phyloP scores from a whole-genome alignment of 2,329 filamentous ascomycete species.

The Monilinia aucupariae region DNA sequence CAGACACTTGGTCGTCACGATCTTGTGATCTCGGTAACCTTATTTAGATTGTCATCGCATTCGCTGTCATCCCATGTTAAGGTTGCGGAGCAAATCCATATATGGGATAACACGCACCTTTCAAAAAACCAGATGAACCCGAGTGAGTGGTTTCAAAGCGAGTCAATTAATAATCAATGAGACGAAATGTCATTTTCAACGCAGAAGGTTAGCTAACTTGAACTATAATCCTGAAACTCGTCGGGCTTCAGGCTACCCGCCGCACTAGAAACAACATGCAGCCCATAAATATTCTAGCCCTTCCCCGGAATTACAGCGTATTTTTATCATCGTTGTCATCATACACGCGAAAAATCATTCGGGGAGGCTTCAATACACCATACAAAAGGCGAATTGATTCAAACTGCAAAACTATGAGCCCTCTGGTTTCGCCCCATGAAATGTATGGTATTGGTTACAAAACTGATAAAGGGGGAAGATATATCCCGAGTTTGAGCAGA shows the following conservation, averaged over 20 bases:
- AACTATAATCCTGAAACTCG: neutral
- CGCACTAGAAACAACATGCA: neutral
- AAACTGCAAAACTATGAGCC: conserved; percentile 16
- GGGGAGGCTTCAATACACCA: neutral
- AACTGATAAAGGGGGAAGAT: neutral
- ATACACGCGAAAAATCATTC: neutral
- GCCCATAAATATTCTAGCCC: neutral
- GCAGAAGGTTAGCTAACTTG: neutral
- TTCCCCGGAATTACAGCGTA: neutral
- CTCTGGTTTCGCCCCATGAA: conserved; percentile 18
- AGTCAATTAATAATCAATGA: neutral
- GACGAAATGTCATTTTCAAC: neutral
- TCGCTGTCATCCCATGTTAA: neutral
- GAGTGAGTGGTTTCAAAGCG: neutral
- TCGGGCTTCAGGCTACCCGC: conserved; percentile 6
- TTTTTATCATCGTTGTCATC: neutral
- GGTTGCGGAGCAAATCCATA: neutral
- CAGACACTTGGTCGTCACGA: no score
- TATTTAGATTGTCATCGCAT: neutral
- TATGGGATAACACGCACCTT: neutral
- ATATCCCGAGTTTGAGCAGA: neutral
- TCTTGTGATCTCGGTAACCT: neutral
- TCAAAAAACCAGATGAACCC: neutral
- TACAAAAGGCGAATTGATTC: conserved; percentile 18
- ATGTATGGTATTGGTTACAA: neutral